Evolutionary conservation across 2,329 filamentous ascomycete species (phyloP).

Genomic region (Xylaria sp.): DNA sequence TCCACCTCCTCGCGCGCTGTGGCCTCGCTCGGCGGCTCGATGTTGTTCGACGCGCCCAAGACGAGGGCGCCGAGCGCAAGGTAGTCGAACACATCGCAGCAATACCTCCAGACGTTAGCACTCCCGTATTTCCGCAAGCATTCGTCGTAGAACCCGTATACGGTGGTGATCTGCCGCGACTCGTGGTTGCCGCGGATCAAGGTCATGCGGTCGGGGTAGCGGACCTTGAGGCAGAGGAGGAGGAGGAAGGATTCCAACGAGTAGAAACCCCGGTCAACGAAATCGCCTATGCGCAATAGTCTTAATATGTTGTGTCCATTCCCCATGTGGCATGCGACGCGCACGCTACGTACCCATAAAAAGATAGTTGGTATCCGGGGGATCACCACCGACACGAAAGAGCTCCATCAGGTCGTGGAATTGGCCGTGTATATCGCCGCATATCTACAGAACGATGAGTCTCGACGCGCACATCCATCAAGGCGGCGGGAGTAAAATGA

Average conservation of each 20-base stretch:
- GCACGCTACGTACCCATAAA: conserved; percentile 77
- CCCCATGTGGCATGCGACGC: neutral
- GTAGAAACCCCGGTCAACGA: conserved; percentile 97
- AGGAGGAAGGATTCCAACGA: conserved; percentile 96
- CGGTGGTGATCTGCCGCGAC: conserved; percentile 94
- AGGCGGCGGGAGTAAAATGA: neutral
- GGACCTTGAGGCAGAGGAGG: conserved; percentile 92
- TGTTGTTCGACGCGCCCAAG: conserved; percentile 77
- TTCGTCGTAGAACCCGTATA: conserved; percentile 98
- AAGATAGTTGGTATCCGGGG: conserved; percentile 93
- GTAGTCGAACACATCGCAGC: conserved; percentile 98
- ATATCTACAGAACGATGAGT: conserved; percentile 65
- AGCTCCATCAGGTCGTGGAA: conserved; percentile 98
- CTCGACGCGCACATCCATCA: neutral
- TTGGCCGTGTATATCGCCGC: conserved; percentile 95
- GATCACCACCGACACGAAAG: conserved; percentile 90
- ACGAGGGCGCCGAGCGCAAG: conserved; percentile 88
- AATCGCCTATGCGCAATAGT: conserved; percentile 69
- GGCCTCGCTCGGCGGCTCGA: conserved; percentile 57
- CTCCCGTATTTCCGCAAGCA: conserved; percentile 95
- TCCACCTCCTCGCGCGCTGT: conserved; percentile 69
- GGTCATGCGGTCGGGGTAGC: conserved; percentile 96
- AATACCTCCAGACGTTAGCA: conserved; percentile 96
- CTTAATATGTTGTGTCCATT: too few relatives aligned
- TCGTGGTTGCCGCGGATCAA: conserved; percentile 95